phyloP scores from a whole-genome alignment of 306 rosid genomes.

The Geum urbanum region DNA sequence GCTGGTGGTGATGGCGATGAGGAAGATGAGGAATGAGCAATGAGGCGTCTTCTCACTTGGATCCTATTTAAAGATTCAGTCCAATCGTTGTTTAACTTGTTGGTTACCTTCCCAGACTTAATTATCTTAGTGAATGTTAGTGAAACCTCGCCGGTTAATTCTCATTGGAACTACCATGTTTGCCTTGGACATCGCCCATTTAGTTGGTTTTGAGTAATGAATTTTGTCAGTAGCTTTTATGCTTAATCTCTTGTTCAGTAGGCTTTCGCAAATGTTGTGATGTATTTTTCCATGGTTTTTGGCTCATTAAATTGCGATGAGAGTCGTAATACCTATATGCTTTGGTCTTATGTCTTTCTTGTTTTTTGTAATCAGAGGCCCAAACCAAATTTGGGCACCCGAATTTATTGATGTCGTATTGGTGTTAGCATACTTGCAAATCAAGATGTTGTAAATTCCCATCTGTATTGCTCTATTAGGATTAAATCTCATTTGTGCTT shows the following conservation, averaged over 20 bases:
- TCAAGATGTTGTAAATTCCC: too few species aligned
- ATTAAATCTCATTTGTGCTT: too few species aligned
- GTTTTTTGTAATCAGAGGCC: too few species aligned
- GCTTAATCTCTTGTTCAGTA: too few species aligned
- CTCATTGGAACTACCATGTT: not conserved
- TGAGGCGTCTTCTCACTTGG: not conserved
- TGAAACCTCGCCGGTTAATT: not conserved
- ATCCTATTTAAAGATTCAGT: not conserved
- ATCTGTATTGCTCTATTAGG: too few species aligned
- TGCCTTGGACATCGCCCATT: not conserved
- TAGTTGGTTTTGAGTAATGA: conserved; percentile 3
- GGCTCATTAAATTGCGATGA: not conserved
- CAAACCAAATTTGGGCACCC: too few species aligned
- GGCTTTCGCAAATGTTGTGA: too few species aligned
- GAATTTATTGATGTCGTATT: too few species aligned
- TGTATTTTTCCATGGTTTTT: too few species aligned
- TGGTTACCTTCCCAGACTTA: conserved; percentile 7
- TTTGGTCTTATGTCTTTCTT: too few species aligned
- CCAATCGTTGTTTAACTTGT: not conserved
- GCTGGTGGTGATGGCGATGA: conserved; percentile 40
- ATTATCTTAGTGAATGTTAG: conserved; percentile 14
- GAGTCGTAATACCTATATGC: too few species aligned
- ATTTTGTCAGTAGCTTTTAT: not conserved
- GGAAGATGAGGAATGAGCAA: conserved; percentile 36
- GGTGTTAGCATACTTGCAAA: too few species aligned